A percentile compares a stretch with the other conserved stretches of the same genome.
These are phyloP conservation scores for Lactifluus hygrophoroides DNA, from an alignment of 768 basidiomycete genomes.

Conservation along the genomic window DNA sequence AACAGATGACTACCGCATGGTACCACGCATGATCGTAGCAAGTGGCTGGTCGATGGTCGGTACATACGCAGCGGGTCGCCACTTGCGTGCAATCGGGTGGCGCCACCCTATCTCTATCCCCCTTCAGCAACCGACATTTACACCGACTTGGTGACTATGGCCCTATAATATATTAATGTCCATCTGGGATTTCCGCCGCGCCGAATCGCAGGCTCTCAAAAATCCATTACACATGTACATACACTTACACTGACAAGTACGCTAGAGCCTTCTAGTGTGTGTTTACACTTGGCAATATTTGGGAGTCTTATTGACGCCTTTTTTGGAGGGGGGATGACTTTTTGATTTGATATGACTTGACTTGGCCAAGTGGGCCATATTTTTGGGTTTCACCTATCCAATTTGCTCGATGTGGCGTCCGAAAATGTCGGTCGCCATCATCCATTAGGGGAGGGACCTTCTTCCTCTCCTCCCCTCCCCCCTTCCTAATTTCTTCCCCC, in stretches of 20 bases:
- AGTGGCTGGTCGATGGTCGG: constrained; percentile 4
- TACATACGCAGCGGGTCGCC: background rate
- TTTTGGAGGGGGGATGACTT: too few species aligned
- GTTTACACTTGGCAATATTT: background rate
- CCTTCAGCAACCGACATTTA: background rate
- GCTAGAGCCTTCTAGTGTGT: too few species aligned
- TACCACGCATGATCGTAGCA: constrained; percentile 1
- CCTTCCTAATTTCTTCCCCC: background rate
- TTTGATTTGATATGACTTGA: background rate
- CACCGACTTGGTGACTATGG: background rate
- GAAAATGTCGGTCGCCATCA: background rate
- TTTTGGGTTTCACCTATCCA: background rate
- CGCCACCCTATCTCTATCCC: background rate
- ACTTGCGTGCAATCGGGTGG: background rate
- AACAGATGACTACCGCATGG: background rate
- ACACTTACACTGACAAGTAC: too few species aligned
- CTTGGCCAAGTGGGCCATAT: too few species aligned
- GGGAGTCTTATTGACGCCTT: constrained; percentile 1
- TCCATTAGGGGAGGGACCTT: too few species aligned
- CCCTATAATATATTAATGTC: too few species aligned
- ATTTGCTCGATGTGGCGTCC: background rate
- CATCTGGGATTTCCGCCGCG: background rate
- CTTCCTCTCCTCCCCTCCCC: background rate
- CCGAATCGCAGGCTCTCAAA: background rate
- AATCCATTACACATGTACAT: background rate